Evolutionary conservation across 495 filamentous ascomycete species (phyloP).

Genomic region (Penicillium malachiteum): DNA sequence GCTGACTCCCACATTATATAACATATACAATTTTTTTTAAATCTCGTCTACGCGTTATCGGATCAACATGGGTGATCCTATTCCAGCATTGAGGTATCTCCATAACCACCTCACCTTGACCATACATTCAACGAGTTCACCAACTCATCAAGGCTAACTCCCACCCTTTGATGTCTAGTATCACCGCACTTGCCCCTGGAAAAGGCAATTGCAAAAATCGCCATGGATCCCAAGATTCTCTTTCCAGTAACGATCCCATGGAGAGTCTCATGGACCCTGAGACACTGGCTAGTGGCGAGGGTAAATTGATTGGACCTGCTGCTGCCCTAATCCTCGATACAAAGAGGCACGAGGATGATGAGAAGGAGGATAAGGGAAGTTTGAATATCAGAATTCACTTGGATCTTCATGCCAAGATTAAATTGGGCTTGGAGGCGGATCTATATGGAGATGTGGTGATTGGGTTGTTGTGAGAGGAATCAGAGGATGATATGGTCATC

Average conservation of each 20-base stretch:
- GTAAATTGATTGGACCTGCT: not conserved
- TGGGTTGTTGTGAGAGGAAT: constrained; percentile 12
- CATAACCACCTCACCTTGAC: constrained; percentile 1
- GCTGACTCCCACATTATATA: too few species aligned
- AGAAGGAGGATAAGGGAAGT: constrained; percentile 6
- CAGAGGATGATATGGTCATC: too few species aligned
- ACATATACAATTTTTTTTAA: too few species aligned
- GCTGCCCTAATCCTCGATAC: constrained; percentile 1
- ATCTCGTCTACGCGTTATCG: not conserved
- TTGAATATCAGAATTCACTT: constrained; percentile 16
- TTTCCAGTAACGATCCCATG: not conserved
- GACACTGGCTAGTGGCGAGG: constrained; percentile 3
- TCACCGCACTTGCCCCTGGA: not conserved
- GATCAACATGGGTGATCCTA: not conserved
- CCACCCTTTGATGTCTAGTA: too few species aligned
- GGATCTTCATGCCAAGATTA: constrained; percentile 16
- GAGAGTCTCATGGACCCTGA: not conserved
- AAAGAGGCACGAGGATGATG: constrained; percentile 3
- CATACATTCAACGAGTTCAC: not conserved
- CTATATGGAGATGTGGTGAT: constrained; percentile 20
- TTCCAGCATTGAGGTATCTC: constrained; percentile 6
- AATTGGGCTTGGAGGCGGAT: constrained; percentile 14
- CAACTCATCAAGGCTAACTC: constrained; percentile 4
- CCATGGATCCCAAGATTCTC: not conserved
- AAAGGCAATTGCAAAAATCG: not conserved